A percentile compares a stretch with the other conserved stretches of the same genome.
These are phyloP conservation scores for Lipomyces orientalis DNA, from an alignment of 805 yeast species.

Conservation along the genomic window DNA sequence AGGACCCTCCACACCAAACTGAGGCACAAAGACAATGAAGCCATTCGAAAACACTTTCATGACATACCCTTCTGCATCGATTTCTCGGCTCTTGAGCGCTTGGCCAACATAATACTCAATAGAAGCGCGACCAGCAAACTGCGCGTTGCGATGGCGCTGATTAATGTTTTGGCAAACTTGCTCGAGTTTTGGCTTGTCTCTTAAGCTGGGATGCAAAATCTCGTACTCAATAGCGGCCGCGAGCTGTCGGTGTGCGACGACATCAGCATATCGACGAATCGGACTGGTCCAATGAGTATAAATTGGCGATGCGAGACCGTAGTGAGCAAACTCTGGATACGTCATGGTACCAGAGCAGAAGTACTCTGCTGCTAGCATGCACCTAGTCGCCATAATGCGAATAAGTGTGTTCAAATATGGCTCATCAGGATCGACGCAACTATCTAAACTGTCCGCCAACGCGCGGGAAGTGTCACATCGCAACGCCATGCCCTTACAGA, in stretches of 20 bases:
- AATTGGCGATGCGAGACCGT: slow-evolving; percentile 96
- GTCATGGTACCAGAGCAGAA: slow-evolving; percentile 90
- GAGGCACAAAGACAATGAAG: slow-evolving; percentile 91
- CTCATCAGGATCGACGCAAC: slow-evolving; percentile 81
- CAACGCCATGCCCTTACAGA: slow-evolving; percentile 74
- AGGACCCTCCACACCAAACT: slow-evolving; percentile 93
- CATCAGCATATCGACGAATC: slow-evolving; percentile 96
- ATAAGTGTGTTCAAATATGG: slow-evolving; percentile 90
- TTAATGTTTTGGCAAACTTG: slow-evolving; percentile 86
- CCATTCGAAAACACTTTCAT: slow-evolving; percentile 94
- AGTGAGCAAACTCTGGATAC: slow-evolving; percentile 91
- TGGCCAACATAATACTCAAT: slow-evolving; percentile 98
- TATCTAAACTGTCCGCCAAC: slow-evolving; percentile 89
- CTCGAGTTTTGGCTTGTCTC: slow-evolving; percentile 91
- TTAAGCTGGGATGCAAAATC: slow-evolving; percentile 74
- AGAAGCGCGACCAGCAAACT: slow-evolving; percentile 97
- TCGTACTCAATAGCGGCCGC: slow-evolving; percentile 99
- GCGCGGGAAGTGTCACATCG: slow-evolving; percentile 87
- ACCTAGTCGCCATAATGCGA: slow-evolving; percentile 96
- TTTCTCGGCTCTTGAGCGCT: slow-evolving; percentile 85
- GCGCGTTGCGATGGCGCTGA: slow-evolving; percentile 95
- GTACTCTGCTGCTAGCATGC: slow-evolving; percentile 99
- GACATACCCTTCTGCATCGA: slow-evolving; percentile 84
- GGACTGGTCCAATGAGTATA: slow-evolving; percentile 99
- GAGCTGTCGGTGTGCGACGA: slow-evolving; percentile 94